Base-by-base conservation (phyloP, 805 yeast genomes). In the Yamadazyma scolyti region DNA sequence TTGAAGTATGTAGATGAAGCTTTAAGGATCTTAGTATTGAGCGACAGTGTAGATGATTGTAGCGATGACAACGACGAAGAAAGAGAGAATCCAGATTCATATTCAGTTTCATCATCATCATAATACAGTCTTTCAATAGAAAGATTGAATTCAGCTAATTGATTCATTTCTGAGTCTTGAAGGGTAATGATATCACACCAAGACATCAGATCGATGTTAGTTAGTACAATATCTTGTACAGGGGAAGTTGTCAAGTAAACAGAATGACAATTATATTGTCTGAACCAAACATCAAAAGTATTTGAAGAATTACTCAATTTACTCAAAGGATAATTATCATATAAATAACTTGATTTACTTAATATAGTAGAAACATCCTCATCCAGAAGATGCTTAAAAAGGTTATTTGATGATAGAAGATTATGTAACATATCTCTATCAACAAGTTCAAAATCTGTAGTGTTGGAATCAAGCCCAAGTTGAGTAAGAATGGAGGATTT, bases 401-500 rank as follows among this genome's bases (percentile, higher is more conserved):
- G 40, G 21, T 31, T 42, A 9, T 47, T 28, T 0, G 71, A 67
- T 3, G 68, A 61, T 4, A 65, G 26, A 12, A 55, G 40, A 15
- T 57, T 44, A 44, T 65, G 71, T 5, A 65, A 49, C 3, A 50
- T 22, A 32, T 65, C 69, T 14, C 35, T 40, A 30, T 65, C 71
- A 5, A 59, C 43, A 19, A 41, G 46, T 4, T 9, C 21, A 8
- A 28, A 30, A n/a, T 38, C 44, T 9, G 30, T 39, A 15, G 29
- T 14, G 2, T 29, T 25, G 5, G 25, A 25, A 2, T 36, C 23
- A 4, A 42, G 5, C 6, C 40, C 43, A 24, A 61, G 42, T 20
- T 40, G 27, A 2, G 44, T 42, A 12, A 73, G 42, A 1, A 83
- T 60, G 4, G 57, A 59, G 2, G 61, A 62, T 40, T 72, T 75